Evolutionary conservation across 2,329 filamentous ascomycete genomes (phyloP).

Genomic region (Leptosphaerulina australis): DNA sequence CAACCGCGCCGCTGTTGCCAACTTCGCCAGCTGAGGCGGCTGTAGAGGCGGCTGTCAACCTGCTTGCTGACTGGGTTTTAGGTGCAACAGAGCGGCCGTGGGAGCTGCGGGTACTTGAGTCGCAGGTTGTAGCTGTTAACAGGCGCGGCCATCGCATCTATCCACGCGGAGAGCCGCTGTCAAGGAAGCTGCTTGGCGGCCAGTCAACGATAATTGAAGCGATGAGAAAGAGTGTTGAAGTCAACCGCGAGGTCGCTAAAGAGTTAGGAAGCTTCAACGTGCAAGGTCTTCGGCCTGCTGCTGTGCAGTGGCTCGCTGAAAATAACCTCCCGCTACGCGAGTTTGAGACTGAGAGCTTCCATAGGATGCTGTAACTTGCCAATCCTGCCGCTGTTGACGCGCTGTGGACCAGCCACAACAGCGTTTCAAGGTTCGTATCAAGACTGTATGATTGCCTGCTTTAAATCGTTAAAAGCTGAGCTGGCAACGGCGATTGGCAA

Average conservation of each 20-base stretch:
- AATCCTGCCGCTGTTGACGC: background rate
- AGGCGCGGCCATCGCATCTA: background rate
- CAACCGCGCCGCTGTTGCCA: too few relatives aligned
- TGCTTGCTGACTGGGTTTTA: too few relatives aligned
- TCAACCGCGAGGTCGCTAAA: constrained; percentile 21
- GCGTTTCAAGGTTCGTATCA: background rate
- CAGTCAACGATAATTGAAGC: background rate
- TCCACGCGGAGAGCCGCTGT: background rate
- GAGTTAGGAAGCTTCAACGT: constrained; percentile 2
- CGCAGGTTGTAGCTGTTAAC: background rate
- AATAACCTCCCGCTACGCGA: constrained; percentile 3
- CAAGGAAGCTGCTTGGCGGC: background rate
- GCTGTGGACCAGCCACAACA: background rate
- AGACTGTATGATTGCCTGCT: background rate
- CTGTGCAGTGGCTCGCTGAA: constrained; percentile 1
- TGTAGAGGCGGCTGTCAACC: too few relatives aligned
- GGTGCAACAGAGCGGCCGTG: too few relatives aligned
- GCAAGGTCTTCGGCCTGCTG: background rate
- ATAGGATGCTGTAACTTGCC: background rate
- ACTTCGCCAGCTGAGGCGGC: too few relatives aligned
- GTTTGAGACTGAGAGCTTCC: constrained; percentile 4
- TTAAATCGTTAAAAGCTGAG: background rate
- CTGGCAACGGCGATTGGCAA: background rate
- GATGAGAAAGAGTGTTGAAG: background rate
- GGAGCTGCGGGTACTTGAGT: too few relatives aligned